Percentiles rank a stretch among this genome's conserved stretches.
Conservation (phyloP, 805 yeast genomes). For the Starmera pachycereana region DNA sequence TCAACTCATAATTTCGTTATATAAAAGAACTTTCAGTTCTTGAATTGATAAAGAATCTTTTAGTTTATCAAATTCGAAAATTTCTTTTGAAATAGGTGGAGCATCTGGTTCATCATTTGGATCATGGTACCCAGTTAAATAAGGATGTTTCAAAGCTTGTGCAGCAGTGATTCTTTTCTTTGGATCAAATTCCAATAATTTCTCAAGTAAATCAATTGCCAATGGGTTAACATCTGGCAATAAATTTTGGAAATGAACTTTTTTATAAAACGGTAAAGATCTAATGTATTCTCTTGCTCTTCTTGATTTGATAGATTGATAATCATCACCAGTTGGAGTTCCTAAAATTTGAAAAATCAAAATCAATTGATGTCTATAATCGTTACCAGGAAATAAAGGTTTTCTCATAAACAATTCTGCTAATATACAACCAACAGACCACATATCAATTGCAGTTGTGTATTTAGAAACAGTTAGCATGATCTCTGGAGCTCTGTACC, state of each 20-base stretch:
- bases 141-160: conserved; percentile 81
- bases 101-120: conserved; percentile 90
- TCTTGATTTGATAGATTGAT: conserved; percentile 60
- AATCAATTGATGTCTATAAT: conserved; percentile 84
- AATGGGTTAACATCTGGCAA: conserved; percentile 47
- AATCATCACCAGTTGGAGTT: conserved; percentile 76
- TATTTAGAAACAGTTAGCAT: conserved; percentile 92
- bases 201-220: conserved; percentile 59
- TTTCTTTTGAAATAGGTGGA: conserved; percentile 72
- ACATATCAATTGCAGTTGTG: conserved; percentile 89
- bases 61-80: conserved; percentile 79
- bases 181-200: conserved; percentile 77
- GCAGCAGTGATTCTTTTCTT: conserved; percentile 71
- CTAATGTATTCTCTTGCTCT: conserved; percentile 85
- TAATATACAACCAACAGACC: conserved; percentile 94
- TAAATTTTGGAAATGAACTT: conserved; percentile 38
- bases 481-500: conserved; percentile 97
- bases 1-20: conserved; percentile 61
- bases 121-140: conserved; percentile 81
- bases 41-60: conserved; percentile 70
- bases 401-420: conserved; percentile 83
- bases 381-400: conserved; percentile 90
- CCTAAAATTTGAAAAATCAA: conserved; percentile 80
- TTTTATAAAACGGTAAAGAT: conserved; percentile 62
- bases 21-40: conserved; percentile 70